A percentile compares a stretch with the other conserved stretches of the same genome.
Conservation (phyloP, 139 green algal species). For the Auxenochlorella protothecoides region DNA sequence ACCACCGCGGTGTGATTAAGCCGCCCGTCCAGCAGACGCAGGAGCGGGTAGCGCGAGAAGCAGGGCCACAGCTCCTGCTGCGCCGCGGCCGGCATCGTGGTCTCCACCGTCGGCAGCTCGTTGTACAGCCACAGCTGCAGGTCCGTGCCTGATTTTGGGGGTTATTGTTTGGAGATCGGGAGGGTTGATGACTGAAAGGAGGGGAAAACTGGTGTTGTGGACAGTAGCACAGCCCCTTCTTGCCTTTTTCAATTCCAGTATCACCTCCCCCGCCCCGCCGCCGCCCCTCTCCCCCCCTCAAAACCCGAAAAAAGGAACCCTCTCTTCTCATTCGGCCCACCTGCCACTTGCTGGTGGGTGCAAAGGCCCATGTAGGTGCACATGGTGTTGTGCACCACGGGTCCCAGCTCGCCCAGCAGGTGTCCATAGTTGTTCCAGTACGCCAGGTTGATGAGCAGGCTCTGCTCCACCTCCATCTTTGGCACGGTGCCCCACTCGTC, state of each 20-base stretch:
- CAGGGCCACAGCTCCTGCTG: constrained; percentile 15
- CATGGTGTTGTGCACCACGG: constrained; percentile 12
- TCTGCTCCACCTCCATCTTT: constrained; percentile 8
- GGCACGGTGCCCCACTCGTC: constrained; percentile 5
- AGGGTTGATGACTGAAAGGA: no score
- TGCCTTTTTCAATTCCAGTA: no score
- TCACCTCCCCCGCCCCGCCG: no score
- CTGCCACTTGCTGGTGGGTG: neutral
- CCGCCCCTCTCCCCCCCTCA: no score
- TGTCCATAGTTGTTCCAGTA: constrained; percentile 27
- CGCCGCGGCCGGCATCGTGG: constrained; percentile 8
- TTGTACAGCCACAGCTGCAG: constrained; percentile 17
- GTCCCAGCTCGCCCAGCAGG: constrained; percentile 18
- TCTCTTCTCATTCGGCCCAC: no score
- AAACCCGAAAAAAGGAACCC: no score
- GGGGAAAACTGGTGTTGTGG: no score
- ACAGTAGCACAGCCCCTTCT: no score
- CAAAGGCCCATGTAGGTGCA: constrained; percentile 21
- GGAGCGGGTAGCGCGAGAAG: constrained; percentile 8
- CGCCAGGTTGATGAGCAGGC: constrained; percentile 6
- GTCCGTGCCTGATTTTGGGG: neutral
- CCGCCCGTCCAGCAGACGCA: constrained; percentile 7
- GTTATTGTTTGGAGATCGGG: neutral
- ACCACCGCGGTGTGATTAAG: constrained; percentile 7
- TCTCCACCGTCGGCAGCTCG: neutral